These are phyloP conservation scores for Infundibulicybe gibba DNA, from an alignment of 768 basidiomycete genomes.

Conservation along the genomic window DNA sequence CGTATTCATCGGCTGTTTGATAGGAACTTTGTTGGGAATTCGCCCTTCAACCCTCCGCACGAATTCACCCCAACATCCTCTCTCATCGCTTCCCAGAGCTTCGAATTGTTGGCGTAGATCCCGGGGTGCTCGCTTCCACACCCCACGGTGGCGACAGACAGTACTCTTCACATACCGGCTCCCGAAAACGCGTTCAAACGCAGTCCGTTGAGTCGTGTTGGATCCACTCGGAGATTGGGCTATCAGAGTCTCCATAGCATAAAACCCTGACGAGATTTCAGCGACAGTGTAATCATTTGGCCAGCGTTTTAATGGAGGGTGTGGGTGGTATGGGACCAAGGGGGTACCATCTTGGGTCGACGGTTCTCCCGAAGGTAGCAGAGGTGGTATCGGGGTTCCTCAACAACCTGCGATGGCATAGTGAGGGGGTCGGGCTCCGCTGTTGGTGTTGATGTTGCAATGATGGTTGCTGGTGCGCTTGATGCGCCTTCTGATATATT, in stretches of 20 bases:
- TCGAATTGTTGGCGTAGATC: slow-evolving; percentile 48
- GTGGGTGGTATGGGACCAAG: slow-evolving; percentile 48
- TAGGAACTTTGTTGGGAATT: slow-evolving; percentile 21
- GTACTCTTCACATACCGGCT: slow-evolving; percentile 73
- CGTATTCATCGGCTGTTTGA: no score
- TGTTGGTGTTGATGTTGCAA: no score
- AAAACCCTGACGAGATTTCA: slow-evolving; percentile 61
- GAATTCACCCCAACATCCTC: slow-evolving; percentile 69
- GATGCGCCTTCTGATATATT: neutral
- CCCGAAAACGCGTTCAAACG: slow-evolving; percentile 70
- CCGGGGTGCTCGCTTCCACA: slow-evolving; percentile 57
- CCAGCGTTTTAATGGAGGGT: slow-evolving; percentile 70
- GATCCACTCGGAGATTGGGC: slow-evolving; percentile 31
- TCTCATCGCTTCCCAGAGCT: slow-evolving; percentile 49
- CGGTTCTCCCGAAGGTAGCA: slow-evolving; percentile 10
- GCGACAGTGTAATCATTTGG: slow-evolving; percentile 73
- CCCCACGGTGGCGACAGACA: slow-evolving; percentile 66
- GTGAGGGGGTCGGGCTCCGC: no score
- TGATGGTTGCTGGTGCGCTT: no score
- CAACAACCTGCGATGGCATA: neutral
- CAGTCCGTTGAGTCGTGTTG: slow-evolving; percentile 56
- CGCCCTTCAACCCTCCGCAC: slow-evolving; percentile 59
- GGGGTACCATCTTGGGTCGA: slow-evolving; percentile 11
- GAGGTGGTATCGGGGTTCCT: slow-evolving; percentile 1
- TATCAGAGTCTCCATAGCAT: slow-evolving; percentile 40